Evolutionary conservation across 148 eudicot genomes (phyloP).

Genomic region (Camellia lanceoleosa): DNA sequence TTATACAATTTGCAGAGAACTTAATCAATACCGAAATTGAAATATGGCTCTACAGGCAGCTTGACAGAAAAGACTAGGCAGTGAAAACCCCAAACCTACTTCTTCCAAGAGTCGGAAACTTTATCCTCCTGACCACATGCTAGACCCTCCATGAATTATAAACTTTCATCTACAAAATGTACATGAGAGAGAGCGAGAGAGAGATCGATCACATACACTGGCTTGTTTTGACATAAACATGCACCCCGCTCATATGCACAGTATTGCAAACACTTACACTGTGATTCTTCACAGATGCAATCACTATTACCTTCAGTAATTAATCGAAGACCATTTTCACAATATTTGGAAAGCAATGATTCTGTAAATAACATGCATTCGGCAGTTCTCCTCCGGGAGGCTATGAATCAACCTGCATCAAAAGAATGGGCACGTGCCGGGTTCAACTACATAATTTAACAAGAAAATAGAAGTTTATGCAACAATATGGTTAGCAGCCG

Average conservation of each 20-base stretch:
- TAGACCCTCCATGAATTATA: slow-evolving; percentile 5
- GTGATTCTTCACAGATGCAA: too few relatives aligned
- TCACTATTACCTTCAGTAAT: neutral
- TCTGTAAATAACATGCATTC: too few relatives aligned
- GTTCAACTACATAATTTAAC: neutral
- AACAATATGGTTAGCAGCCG: too few relatives aligned
- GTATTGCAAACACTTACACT: too few relatives aligned
- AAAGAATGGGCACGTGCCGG: neutral
- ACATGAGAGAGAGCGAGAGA: neutral
- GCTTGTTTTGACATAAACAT: too few relatives aligned
- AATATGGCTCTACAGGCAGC: slow-evolving; percentile 4
- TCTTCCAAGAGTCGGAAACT: too few relatives aligned
- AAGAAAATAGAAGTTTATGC: too few relatives aligned
- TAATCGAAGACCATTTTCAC: neutral
- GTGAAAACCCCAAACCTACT: too few relatives aligned
- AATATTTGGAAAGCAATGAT: too few relatives aligned
- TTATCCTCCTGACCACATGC: neutral
- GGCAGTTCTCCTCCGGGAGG: neutral
- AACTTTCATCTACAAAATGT: slow-evolving; percentile 4
- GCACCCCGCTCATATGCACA: too few relatives aligned
- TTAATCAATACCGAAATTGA: neutral
- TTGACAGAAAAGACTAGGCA: neutral
- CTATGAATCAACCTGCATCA: slow-evolving; percentile 16
- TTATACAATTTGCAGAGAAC: slow-evolving; percentile 8
- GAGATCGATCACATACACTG: neutral